These are phyloP conservation scores for Nyctanthes arbortristis DNA, from an alignment of 257 asterid genomes.

Conservation along the genomic window DNA sequence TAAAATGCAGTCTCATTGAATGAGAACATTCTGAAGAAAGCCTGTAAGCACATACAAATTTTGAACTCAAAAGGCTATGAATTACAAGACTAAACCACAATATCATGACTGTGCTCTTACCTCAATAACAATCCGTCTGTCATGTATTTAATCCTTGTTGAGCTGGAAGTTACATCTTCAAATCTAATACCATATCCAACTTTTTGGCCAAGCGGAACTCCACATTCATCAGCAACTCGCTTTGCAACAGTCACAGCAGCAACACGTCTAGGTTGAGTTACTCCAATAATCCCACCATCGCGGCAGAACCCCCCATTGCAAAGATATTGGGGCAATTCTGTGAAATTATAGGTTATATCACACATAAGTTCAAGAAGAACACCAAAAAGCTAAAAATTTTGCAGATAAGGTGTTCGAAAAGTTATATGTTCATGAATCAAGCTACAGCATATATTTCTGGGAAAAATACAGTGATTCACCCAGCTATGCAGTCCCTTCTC, in stretches of 20 bases:
- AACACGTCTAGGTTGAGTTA: slow-evolving; percentile 98
- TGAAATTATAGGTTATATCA: slow-evolving; percentile 24
- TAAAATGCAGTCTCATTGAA: too few relatives aligned
- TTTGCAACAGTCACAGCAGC: slow-evolving; percentile 96
- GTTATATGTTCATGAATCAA: slow-evolving; percentile 1
- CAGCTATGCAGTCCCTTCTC: too few relatives aligned
- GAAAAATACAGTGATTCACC: too few relatives aligned
- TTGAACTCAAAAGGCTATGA: neutral
- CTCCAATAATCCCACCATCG: slow-evolving; percentile 80
- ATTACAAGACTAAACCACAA: slow-evolving; percentile 16
- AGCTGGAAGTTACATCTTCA: slow-evolving; percentile 79
- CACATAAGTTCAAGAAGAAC: slow-evolving; percentile 14
- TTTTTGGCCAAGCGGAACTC: slow-evolving; percentile 69
- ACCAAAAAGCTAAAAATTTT: neutral
- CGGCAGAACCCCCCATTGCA: slow-evolving; percentile 77
- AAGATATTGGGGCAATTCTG: slow-evolving; percentile 94
- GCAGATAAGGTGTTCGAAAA: slow-evolving; percentile 8
- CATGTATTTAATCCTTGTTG: slow-evolving; percentile 90
- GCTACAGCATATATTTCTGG: too few relatives aligned
- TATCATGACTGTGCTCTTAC: slow-evolving; percentile 32
- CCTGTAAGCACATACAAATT: neutral
- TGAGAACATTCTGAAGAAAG: neutral
- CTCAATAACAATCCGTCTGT: slow-evolving; percentile 94
- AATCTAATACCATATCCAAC: slow-evolving; percentile 96
- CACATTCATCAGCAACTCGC: slow-evolving; percentile 95